phyloP scores from a whole-genome alignment of 257 asterid genomes.

The Anisodus acutangulus region DNA sequence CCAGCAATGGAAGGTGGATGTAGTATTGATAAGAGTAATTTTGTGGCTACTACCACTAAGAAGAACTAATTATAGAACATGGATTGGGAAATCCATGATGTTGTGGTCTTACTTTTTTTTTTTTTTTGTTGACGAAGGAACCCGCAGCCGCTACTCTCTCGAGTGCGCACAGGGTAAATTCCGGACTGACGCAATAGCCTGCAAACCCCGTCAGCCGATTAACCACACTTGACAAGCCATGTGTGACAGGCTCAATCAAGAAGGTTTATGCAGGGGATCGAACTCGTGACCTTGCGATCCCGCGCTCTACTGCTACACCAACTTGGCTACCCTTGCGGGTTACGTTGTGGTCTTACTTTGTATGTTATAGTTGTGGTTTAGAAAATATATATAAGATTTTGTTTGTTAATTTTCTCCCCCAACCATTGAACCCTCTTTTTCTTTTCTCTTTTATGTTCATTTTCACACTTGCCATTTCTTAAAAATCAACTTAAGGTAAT shows the following conservation, averaged over 20 bases:
- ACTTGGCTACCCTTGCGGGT: too few relatives aligned
- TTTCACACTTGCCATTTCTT: background rate
- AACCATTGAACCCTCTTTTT: background rate
- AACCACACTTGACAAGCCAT: too few relatives aligned
- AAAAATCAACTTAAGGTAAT: background rate
- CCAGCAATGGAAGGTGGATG: background rate
- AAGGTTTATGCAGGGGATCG: too few relatives aligned
- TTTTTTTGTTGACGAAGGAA: too few relatives aligned
- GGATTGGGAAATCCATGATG: conserved; percentile 28
- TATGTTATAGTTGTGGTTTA: conserved; percentile 36
- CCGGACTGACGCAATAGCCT: too few relatives aligned
- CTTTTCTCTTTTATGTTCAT: background rate
- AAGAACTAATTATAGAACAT: conserved; percentile 30
- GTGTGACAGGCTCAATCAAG: too few relatives aligned
- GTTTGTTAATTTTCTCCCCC: background rate
- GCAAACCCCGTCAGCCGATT: too few relatives aligned
- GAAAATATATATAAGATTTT: conserved; percentile 20
- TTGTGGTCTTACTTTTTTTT: background rate
- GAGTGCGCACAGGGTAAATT: too few relatives aligned
- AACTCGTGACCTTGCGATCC: too few relatives aligned
- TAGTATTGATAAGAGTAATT: background rate
- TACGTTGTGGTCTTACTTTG: too few relatives aligned
- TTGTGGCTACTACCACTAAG: background rate
- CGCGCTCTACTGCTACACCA: too few relatives aligned
- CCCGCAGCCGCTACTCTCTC: too few relatives aligned